A percentile compares a stretch with the other conserved stretches of the same genome.
Conservation (phyloP, 306 rosid genomes). For the Dalbergia cultrata region DNA sequence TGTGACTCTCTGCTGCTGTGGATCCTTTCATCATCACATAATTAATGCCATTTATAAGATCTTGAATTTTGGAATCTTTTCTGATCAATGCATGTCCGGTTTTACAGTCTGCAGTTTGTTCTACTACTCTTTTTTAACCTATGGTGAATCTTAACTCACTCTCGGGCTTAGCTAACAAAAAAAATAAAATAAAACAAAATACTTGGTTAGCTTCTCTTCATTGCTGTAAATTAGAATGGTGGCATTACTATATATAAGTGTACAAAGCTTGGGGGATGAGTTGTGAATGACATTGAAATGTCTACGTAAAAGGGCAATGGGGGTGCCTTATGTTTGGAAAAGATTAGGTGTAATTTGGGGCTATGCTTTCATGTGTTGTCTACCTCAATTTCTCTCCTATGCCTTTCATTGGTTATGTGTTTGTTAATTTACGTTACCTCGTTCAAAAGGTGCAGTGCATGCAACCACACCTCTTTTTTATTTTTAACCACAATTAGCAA, state of each 20-base stretch:
- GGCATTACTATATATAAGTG: too few relatives aligned
- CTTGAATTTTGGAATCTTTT: conserved; percentile 42
- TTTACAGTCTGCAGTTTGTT: neutral
- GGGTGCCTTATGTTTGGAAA: neutral
- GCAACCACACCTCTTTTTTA: neutral
- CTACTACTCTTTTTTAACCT: neutral
- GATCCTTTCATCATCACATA: conserved; percentile 41
- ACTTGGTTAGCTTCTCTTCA: too few relatives aligned
- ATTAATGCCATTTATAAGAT: conserved; percentile 46
- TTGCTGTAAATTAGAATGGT: too few relatives aligned
- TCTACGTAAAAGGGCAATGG: neutral
- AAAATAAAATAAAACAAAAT: too few relatives aligned
- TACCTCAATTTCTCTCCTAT: neutral
- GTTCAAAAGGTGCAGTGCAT: neutral
- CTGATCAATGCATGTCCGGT: neutral
- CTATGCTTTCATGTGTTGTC: neutral
- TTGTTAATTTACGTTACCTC: neutral
- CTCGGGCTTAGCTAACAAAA: neutral
- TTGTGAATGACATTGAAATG: neutral
- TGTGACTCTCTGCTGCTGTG: neutral
- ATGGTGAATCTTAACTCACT: neutral
- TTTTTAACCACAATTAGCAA: neutral
- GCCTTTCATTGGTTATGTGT: conserved; percentile 11
- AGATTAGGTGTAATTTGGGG: neutral
- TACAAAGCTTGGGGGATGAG: too few relatives aligned